These are phyloP conservation scores for Xylariaceae sp. DNA, from an alignment of 2,329 filamentous ascomycete species.

Conservation along the genomic window DNA sequence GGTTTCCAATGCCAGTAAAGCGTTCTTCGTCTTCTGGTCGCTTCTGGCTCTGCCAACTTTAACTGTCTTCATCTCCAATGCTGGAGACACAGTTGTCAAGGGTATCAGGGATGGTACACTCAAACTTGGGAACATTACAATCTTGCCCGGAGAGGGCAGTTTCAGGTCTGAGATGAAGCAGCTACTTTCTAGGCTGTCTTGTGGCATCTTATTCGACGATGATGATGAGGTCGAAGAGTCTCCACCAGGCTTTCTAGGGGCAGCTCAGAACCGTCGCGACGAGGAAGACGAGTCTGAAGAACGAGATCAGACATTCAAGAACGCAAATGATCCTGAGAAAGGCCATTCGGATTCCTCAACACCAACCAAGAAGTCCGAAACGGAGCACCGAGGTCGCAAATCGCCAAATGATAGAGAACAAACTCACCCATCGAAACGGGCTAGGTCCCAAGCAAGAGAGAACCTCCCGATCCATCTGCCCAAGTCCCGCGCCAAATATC, in stretches of 20 bases:
- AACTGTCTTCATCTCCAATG: slow-evolving; percentile 79
- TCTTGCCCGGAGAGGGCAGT: slow-evolving; percentile 52
- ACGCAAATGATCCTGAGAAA: slow-evolving; percentile 21
- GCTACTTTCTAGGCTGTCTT: slow-evolving; percentile 37
- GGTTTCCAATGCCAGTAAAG: slow-evolving; percentile 70
- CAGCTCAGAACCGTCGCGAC: slow-evolving; percentile 21
- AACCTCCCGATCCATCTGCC: slow-evolving; percentile 35
- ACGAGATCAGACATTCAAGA: slow-evolving; percentile 13
- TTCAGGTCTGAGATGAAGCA: slow-evolving; percentile 43
- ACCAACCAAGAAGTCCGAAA: not conserved
- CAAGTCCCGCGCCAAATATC: slow-evolving; percentile 46
- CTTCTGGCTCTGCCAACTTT: slow-evolving; percentile 81
- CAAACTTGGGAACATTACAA: slow-evolving; percentile 54
- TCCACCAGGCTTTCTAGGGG: slow-evolving; percentile 39
- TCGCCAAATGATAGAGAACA: not conserved
- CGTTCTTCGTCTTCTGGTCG: slow-evolving; percentile 93
- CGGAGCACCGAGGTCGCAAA: not conserved
- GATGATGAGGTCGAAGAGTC: slow-evolving; percentile 18
- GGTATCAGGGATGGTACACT: slow-evolving; percentile 52
- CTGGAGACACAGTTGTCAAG: slow-evolving; percentile 78
- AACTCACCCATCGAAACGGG: slow-evolving; percentile 3
- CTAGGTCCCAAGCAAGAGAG: slow-evolving; percentile 11
- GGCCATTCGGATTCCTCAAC: slow-evolving; percentile 4
- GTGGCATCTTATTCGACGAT: slow-evolving; percentile 36
- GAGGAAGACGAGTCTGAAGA: slow-evolving; percentile 17